These are phyloP conservation scores for Evansstolkia leycettana DNA, from an alignment of 495 filamentous ascomycete species.

Conservation along the genomic window DNA sequence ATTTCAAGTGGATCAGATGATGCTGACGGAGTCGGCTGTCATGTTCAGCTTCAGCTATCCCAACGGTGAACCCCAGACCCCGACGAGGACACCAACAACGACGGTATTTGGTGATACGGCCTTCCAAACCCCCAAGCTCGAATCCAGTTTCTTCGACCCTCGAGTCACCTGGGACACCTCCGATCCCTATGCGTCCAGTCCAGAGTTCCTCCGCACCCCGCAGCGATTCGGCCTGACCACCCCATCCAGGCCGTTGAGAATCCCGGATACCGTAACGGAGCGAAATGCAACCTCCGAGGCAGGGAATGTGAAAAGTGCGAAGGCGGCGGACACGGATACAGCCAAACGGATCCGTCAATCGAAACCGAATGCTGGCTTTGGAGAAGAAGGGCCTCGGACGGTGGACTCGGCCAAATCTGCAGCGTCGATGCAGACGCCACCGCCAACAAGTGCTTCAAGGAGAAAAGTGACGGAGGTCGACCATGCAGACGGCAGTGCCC, in stretches of 20 bases:
- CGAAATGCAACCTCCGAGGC: conserved; percentile 29
- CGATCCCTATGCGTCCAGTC: conserved; percentile 42
- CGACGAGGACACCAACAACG: conserved; percentile 61
- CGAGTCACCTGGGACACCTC: conserved; percentile 40
- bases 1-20: conserved; percentile 9
- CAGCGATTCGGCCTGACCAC: conserved; percentile 27
- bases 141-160: conserved; percentile 39
- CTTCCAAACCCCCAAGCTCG: conserved; percentile 57
- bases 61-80: conserved; percentile 67
- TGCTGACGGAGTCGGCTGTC: conserved; percentile 25
- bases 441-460: conserved; percentile 47
- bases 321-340: conserved; percentile 27
- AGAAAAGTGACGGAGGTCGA: conserved; percentile 28
- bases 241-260: conserved; percentile 15
- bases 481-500: conserved; percentile 9
- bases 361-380: conserved; percentile 24
- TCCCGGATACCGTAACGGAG: conserved; percentile 10
- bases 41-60: conserved; percentile 61
- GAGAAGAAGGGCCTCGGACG: conserved; percentile 24
- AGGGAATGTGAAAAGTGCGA: conserved; percentile 43
- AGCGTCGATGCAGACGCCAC: conserved; percentile 54
- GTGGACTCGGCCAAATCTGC: conserved; percentile 35
- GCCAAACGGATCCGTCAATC: conserved; percentile 23
- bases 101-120: conserved; percentile 46
- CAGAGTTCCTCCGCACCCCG: conserved; percentile 39